Evolutionary conservation across 2,329 filamentous ascomycete genomes (phyloP), one percentile per base, ranked within the genome.

Genomic region (Fusarium haematococcum): DNA sequence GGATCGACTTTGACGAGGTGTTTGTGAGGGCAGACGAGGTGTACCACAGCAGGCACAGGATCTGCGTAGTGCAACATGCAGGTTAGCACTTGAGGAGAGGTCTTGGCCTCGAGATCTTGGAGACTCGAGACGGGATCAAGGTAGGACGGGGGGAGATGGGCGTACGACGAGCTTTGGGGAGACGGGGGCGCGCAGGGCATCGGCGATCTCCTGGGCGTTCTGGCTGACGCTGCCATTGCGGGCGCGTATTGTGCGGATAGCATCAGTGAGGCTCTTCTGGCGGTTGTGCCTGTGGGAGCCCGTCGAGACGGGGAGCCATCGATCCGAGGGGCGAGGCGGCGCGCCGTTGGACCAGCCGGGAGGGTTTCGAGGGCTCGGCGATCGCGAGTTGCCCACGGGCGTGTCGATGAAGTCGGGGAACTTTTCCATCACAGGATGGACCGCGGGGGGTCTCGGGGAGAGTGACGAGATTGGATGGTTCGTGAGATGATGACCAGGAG

Each of bases 1-100:
- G 88, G 80, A 99, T 99, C 20, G 96, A 94, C 85, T 99, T 99
- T 62, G 97, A 98, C 27, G 97, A 98, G 3, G 97, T 98, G 82
- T 98, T 99, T 71, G 97, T 98, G 77, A 98, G 87, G 72, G 97
- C 97, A 50, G 96, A 98, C 27, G 95, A 97, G 82, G 94, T 90
- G 86, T 98, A 99, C 97, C 97, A 98, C 80, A 96, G 85, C 67
- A 95, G 85, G 84, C 96, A 98, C 58, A 98, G 91, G 60, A 89
- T 84, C 96, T 98, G 83, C 76, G 63, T 68, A 67, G 78, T 83
- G 79, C 77, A 78, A 69, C 66, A 73, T 74, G 18, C 68, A 78
- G 75, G 69, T 75, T 61, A 77, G 71, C 68, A 73, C 63, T 72
- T 64, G 56, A 32, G 27, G 11, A n/a, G 48, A 54, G 27, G 48